Evolutionary conservation across 2,329 filamentous ascomycete species (phyloP).

Genomic region (Aspergillus awamori): DNA sequence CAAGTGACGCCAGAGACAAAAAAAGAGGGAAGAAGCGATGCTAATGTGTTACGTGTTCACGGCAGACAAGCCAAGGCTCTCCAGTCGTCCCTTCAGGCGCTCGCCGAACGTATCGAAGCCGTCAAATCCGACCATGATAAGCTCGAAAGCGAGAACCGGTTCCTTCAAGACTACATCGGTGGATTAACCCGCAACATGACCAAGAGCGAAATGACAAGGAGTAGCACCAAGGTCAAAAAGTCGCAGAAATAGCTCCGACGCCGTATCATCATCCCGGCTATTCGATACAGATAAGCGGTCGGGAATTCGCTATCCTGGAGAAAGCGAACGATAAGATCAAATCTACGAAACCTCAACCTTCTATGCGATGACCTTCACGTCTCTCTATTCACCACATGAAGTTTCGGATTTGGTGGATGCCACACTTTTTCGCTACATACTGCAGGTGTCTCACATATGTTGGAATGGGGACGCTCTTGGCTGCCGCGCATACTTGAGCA

Average conservation of each 20-base stretch:
- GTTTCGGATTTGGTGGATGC: neutral
- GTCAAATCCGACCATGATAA: constrained; percentile 96
- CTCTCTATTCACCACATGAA: constrained; percentile 4
- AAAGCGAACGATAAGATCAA: constrained; percentile 20
- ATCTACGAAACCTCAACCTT: constrained; percentile 3
- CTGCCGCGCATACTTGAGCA: neutral
- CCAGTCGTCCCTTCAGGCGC: constrained; percentile 84
- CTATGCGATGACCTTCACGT: constrained; percentile 3
- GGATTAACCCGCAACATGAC: constrained; percentile 80
- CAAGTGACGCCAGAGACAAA: neutral
- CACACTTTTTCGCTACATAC: neutral
- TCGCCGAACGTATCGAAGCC: constrained; percentile 91
- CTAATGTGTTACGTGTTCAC: neutral
- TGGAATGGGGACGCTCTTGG: constrained; percentile 7
- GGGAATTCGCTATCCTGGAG: constrained; percentile 19
- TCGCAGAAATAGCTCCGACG: constrained; percentile 38
- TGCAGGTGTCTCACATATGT: constrained; percentile 5
- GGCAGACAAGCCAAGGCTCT: constrained; percentile 81
- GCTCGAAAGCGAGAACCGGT: constrained; percentile 94
- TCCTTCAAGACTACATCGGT: constrained; percentile 96
- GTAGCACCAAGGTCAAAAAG: constrained; percentile 56
- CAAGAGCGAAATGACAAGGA: constrained; percentile 58
- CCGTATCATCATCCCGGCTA: constrained; percentile 4
- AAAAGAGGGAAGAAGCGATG: neutral
- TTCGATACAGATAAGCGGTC: constrained; percentile 17